These are phyloP conservation scores for Alternaria sp. DNA, from an alignment of 2,329 filamentous ascomycete genomes.

Conservation along the genomic window DNA sequence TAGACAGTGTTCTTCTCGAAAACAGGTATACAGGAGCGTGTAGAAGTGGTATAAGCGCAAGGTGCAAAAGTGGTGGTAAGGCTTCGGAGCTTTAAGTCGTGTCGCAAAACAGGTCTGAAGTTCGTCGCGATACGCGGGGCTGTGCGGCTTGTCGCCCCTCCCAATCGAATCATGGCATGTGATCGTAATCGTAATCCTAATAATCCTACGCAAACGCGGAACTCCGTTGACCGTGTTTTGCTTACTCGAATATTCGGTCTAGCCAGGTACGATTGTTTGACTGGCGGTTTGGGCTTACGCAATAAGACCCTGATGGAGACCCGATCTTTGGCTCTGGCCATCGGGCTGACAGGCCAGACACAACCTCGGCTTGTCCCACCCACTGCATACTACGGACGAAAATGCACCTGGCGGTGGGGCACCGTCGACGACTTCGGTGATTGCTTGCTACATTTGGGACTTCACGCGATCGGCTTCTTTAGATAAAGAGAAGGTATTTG, in stretches of 20 bases:
- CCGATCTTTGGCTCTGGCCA: not conserved
- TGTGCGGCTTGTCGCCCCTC: constrained; percentile 8
- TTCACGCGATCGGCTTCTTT: not conserved
- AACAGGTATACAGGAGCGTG: not conserved
- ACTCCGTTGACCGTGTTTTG: not conserved
- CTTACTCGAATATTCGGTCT: not conserved
- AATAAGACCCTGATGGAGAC: not conserved
- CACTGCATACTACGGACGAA: not conserved
- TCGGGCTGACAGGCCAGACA: not conserved
- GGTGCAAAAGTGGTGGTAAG: not conserved
- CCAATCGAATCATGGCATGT: constrained; percentile 18
- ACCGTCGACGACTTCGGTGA: not conserved
- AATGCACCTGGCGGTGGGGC: not conserved
- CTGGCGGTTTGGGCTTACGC: not conserved
- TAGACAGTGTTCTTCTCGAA: not conserved
- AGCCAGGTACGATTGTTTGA: not conserved
- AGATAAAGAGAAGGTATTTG: not conserved
- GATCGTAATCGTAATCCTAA: not conserved
- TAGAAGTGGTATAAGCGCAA: not conserved
- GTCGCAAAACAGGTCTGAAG: not conserved
- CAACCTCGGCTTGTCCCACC: constrained; percentile 4
- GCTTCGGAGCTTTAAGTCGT: not conserved
- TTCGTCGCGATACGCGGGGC: constrained; percentile 12
- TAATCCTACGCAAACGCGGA: not conserved
- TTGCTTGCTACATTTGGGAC: not conserved